These are phyloP conservation scores for Aphanomyces cochlioides DNA, from an alignment of 352 stramenopile species.

Conservation along the genomic window DNA sequence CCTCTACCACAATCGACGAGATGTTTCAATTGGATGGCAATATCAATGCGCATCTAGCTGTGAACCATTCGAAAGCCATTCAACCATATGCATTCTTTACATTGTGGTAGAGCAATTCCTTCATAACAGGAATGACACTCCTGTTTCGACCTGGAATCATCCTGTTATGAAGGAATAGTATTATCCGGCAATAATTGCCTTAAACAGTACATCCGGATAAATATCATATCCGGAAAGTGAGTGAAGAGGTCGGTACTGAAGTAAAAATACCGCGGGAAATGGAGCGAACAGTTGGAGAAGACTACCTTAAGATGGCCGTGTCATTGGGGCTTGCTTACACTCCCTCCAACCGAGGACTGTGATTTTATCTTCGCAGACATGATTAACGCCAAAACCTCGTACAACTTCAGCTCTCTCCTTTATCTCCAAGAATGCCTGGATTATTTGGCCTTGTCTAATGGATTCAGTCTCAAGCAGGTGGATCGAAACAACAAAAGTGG, in stretches of 20 bases:
- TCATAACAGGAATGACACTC: too few species aligned
- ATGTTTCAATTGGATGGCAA: too few species aligned
- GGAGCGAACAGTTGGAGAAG: background rate
- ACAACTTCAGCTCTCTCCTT: background rate
- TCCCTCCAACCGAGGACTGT: background rate
- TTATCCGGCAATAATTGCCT: slow-evolving; percentile 29
- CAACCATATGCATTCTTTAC: too few species aligned
- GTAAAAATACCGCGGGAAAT: background rate
- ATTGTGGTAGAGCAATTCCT: too few species aligned
- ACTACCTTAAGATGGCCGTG: slow-evolving; percentile 5
- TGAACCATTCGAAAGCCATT: too few species aligned
- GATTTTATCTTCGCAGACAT: background rate
- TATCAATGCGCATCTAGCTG: too few species aligned
- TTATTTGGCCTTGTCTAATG: background rate
- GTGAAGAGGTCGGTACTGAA: background rate
- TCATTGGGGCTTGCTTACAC: background rate
- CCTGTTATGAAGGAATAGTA: background rate
- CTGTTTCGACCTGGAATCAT: too few species aligned
- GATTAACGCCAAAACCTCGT: background rate
- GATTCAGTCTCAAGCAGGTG: background rate
- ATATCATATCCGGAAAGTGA: background rate
- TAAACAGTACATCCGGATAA: slow-evolving; percentile 11
- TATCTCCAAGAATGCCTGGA: background rate
- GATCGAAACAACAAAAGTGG: background rate
- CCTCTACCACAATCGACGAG: too few species aligned